Percentiles rank a stretch among this genome's conserved stretches.
phyloP scores from a whole-genome alignment of 306 rosid species.

The Alnus glutinosa region DNA sequence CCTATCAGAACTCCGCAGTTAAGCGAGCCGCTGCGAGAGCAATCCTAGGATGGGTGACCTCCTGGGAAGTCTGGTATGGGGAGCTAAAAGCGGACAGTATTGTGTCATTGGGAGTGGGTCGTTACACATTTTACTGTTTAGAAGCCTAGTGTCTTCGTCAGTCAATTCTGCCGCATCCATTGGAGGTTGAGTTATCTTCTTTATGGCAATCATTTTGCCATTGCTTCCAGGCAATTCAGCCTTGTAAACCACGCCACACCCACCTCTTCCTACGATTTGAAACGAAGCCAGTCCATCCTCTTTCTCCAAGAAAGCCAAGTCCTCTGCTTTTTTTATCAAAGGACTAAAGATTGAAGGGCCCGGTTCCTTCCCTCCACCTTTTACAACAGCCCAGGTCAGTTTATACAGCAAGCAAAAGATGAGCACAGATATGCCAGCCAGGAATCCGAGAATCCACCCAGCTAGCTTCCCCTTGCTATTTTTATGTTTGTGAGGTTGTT shows the following conservation, averaged over 20 bases:
- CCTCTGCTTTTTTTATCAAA: constrained; percentile 60
- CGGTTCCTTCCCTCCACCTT: constrained; percentile 48
- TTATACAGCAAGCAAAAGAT: constrained; percentile 65
- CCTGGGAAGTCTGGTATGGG: no score
- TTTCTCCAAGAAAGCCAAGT: constrained; percentile 75
- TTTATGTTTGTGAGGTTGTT: constrained; percentile 10
- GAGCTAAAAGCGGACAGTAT: no score
- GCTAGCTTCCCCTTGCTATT: constrained; percentile 35
- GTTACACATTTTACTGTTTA: constrained; percentile 66
- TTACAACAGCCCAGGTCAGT: constrained; percentile 48
- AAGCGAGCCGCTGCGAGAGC: no score
- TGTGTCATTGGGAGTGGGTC: no score
- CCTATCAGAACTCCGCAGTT: no score
- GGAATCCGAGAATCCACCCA: constrained; percentile 73
- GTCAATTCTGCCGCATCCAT: constrained; percentile 54
- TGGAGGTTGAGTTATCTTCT: constrained; percentile 75
- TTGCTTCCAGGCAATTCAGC: constrained; percentile 69
- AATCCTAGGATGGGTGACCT: no score
- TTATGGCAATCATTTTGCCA: constrained; percentile 75
- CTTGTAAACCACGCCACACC: constrained; percentile 80
- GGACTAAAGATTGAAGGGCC: constrained; percentile 81
- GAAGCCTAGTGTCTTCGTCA: constrained; percentile 67
- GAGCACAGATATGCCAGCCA: constrained; percentile 69
- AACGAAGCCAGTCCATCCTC: constrained; percentile 66
- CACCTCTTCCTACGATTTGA: constrained; percentile 72